Evolutionary conservation across 2,329 filamentous ascomycete genomes (phyloP), one percentile per base, ranked within the genome.

Genomic region (Elsinoe fawcettii): DNA sequence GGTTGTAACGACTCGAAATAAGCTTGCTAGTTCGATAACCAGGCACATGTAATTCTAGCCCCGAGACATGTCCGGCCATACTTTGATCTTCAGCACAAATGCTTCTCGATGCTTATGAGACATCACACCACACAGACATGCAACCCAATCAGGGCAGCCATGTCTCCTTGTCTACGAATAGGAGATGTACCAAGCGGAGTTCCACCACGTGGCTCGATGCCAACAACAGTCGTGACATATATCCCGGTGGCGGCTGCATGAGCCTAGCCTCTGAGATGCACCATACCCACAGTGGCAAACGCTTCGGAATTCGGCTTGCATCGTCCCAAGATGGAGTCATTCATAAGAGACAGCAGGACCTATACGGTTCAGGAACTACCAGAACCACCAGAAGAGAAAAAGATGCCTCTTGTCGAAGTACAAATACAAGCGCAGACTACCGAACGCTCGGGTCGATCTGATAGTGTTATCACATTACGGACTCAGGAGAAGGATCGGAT

Each of bases 381-480:
- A 51, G 47, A 34, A 22, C 25, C 8, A 30, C 47, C 14, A 8
- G 47, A 51, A 27, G 27, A 18, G 27, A 51, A 23, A 3, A 55
- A 27, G 14, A 56, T 47, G 39, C 54, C 54, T 8, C 54, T 56
- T n/a, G 54, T 56, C 22, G 54, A 56, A 37, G 43, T 56, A 2
- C 37, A 56, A 36, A 12, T 47, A 18, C 11, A 32, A 5, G 12
- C 27, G 20, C 36, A 36, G n/a, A 16, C 18, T 5, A 20, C 23
- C 7, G 20, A 20, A 4, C 6, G 2, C 12, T 34, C 32, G 9
- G 30, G 23, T 12, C 9, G 54, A 23, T 37, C 39, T 22, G 54
- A 56, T 27, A 56, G 54, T 12, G 43, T 56, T 41, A 49, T 56
- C 16, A 46, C 54, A 14, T 25, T 56, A 32, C 54, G 54, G 22